Evolutionary conservation across 768 basidiomycete genomes (phyloP).

Genomic region (Phaffia tasmanica): DNA sequence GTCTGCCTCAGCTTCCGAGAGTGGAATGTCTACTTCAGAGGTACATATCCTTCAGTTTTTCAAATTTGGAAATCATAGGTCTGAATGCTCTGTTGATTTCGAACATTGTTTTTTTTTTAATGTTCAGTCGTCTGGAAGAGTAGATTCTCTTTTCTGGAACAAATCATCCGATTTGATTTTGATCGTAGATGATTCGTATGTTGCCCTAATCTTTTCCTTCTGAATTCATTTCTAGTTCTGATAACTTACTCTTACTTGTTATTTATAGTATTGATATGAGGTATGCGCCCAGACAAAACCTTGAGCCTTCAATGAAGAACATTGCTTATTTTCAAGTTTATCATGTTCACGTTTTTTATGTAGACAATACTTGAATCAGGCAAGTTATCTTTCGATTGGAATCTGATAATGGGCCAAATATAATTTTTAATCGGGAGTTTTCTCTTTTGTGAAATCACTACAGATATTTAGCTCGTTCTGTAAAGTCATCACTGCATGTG

Average conservation of each 20-base stretch:
- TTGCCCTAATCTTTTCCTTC: background rate
- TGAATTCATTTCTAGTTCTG: background rate
- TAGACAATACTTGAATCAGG: slow-evolving; percentile 3
- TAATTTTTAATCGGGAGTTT: no score
- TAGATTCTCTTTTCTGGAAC: slow-evolving; percentile 39
- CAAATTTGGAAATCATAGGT: no score
- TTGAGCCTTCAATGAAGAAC: background rate
- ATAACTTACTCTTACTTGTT: background rate
- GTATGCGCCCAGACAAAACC: background rate
- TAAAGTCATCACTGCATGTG: slow-evolving; percentile 7
- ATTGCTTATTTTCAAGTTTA: background rate
- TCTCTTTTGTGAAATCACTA: no score
- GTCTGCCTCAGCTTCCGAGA: no score
- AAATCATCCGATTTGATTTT: slow-evolving; percentile 36
- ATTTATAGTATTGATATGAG: background rate
- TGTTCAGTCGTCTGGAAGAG: slow-evolving; percentile 28
- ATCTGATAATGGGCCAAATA: no score
- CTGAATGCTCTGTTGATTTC: no score
- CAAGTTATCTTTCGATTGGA: background rate
- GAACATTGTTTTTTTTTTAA: no score
- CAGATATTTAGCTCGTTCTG: slow-evolving; percentile 13
- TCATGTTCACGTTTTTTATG: background rate
- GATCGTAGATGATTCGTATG: slow-evolving; percentile 30
- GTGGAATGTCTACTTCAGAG: no score
- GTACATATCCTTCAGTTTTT: no score